These are phyloP conservation scores for Claviceps fusiformis DNA, from an alignment of 2,329 filamentous ascomycete species.

Conservation along the genomic window DNA sequence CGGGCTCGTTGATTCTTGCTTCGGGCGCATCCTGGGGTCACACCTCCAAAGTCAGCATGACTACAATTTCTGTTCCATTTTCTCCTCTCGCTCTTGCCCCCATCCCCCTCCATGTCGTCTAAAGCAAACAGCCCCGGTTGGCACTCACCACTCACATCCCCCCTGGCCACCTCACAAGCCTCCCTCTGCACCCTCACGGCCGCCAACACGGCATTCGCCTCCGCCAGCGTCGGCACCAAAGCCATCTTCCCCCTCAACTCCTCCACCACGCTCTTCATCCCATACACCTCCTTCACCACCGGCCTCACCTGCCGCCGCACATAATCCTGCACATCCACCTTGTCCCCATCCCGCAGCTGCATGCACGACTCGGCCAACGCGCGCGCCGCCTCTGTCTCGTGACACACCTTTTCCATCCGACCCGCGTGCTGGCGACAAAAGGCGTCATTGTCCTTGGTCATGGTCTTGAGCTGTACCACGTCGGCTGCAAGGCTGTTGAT, in stretches of 20 bases:
- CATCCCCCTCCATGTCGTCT: no score
- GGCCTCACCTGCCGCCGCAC: not conserved
- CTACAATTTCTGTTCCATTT: no score
- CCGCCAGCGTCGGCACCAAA: constrained; percentile 9
- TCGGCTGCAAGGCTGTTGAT: constrained; percentile 17
- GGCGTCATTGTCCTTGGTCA: constrained; percentile 14
- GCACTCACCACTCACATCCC: no score
- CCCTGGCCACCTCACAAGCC: not conserved
- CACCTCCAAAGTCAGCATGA: no score
- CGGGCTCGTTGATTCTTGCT: constrained; percentile 11
- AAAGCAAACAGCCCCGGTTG: no score
- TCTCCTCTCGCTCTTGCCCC: no score
- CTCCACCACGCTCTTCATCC: constrained; percentile 12
- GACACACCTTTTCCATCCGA: constrained; percentile 16
- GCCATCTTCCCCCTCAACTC: constrained; percentile 12
- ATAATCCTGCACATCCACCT: constrained; percentile 1
- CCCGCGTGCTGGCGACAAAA: constrained; percentile 17
- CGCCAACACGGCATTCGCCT: constrained; percentile 9
- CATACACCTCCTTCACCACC: constrained; percentile 11
- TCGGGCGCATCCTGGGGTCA: constrained; percentile 1
- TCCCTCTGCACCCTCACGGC: constrained; percentile 2
- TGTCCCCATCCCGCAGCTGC: not conserved
- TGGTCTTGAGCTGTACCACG: constrained; percentile 13
- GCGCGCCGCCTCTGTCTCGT: constrained; percentile 19
- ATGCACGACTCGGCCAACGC: constrained; percentile 11